A percentile compares a stretch with the other conserved stretches of the same genome.
These are phyloP conservation scores for Mimosa bimucronata DNA, from an alignment of 306 rosid genomes.

Conservation along the genomic window DNA sequence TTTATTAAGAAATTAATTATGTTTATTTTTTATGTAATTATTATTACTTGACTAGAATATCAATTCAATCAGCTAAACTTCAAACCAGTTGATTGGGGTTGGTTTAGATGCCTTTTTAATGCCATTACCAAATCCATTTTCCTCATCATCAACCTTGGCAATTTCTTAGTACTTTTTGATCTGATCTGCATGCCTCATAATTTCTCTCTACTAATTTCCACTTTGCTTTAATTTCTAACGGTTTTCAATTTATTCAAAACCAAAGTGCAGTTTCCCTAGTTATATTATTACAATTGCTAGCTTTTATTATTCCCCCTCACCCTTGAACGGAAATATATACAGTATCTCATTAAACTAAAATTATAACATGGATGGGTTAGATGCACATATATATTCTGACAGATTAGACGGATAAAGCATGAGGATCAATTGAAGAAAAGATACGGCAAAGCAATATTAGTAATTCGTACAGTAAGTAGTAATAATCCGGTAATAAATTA, in stretches of 20 bases:
- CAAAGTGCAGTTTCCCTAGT: constrained; percentile 19
- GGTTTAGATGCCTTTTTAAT: constrained; percentile 31
- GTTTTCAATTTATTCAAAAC: constrained; percentile 39
- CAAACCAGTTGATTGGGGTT: constrained; percentile 29
- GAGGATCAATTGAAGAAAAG: constrained; percentile 12
- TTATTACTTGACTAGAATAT: constrained; percentile 38
- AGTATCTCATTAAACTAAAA: constrained; percentile 16
- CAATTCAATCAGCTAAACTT: neutral
- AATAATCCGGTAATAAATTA: neutral
- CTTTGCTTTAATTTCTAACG: neutral
- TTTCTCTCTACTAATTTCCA: constrained; percentile 9
- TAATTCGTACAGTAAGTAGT: neutral
- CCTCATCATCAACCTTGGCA: constrained; percentile 16
- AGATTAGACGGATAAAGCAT: constrained; percentile 12
- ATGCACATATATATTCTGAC: neutral
- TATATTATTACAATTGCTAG: neutral
- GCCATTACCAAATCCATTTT: constrained; percentile 22
- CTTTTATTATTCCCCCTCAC: neutral
- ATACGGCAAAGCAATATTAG: neutral
- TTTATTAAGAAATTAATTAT: constrained; percentile 16
- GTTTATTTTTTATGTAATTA: constrained; percentile 26
- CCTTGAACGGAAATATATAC: neutral
- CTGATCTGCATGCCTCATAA: neutral
- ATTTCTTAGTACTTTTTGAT: neutral
- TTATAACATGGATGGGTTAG: constrained; percentile 36